These are phyloP conservation scores for Penicillium freii DNA, from an alignment of 2,329 filamentous ascomycete species.

Conservation along the genomic window DNA sequence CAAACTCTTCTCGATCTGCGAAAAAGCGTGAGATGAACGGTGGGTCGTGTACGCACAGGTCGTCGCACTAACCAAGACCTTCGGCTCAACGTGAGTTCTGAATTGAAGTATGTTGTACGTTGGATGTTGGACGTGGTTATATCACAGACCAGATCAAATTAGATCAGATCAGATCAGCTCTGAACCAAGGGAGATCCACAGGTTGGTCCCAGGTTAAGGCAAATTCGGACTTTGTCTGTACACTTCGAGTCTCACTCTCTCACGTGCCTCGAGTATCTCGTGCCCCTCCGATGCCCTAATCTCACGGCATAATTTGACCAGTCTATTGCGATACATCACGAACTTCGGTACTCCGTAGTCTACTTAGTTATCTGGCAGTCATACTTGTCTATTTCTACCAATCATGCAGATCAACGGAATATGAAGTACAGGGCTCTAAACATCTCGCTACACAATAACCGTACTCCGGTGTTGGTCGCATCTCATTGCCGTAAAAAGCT, in stretches of 20 bases:
- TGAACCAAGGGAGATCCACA: neutral
- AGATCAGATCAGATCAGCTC: neutral
- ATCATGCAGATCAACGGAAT: neutral
- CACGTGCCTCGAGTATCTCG: neutral
- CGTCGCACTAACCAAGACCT: conserved; percentile 1
- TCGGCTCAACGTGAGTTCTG: neutral
- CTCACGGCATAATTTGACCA: neutral
- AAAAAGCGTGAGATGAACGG: conserved; percentile 10
- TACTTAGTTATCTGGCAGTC: neutral
- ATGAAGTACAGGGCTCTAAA: neutral
- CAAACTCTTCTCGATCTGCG: neutral
- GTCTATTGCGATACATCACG: neutral
- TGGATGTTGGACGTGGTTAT: neutral
- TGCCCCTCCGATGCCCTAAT: neutral
- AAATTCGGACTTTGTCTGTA: neutral
- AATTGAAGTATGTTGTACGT: neutral
- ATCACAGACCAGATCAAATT: neutral
- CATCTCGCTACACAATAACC: neutral
- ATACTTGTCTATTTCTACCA: neutral
- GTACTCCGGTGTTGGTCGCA: neutral
- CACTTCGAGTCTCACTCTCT: neutral
- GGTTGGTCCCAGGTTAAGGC: neutral
- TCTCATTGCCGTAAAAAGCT: neutral
- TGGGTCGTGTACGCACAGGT: conserved; percentile 12
- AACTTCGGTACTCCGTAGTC: neutral